These are phyloP conservation scores for Ceratobasidium theobromae DNA, from an alignment of 1,284 basidiomycete species.

Conservation along the genomic window DNA sequence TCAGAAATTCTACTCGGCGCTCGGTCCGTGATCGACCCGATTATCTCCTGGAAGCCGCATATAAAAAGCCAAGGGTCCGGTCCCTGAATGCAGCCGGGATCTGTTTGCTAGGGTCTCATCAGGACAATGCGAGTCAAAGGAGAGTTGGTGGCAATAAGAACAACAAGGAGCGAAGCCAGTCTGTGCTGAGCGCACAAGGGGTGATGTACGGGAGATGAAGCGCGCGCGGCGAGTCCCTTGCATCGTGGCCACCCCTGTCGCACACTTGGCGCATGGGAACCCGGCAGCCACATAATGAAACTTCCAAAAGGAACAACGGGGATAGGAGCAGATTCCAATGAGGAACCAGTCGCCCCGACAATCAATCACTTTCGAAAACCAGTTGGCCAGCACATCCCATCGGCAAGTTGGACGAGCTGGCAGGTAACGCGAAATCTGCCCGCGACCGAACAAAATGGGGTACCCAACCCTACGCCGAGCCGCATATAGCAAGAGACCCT, in stretches of 20 bases:
- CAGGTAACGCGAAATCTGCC: too few relatives aligned
- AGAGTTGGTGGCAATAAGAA: too few relatives aligned
- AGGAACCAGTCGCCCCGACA: neutral
- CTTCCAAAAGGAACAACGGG: neutral
- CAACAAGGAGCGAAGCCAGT: too few relatives aligned
- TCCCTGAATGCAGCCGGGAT: too few relatives aligned
- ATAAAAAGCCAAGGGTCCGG: neutral
- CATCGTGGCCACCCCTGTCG: neutral
- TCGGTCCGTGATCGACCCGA: slow-evolving; percentile 2
- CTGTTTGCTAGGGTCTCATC: too few relatives aligned
- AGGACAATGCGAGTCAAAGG: too few relatives aligned
- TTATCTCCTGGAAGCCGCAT: neutral
- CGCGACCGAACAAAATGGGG: too few relatives aligned
- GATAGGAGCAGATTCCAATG: slow-evolving; percentile 1
- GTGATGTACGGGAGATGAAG: neutral
- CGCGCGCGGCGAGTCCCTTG: too few relatives aligned
- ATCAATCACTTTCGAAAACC: neutral
- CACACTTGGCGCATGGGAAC: neutral
- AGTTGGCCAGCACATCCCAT: slow-evolving; percentile 10
- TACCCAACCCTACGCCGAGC: slow-evolving; percentile 1
- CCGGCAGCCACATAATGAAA: neutral
- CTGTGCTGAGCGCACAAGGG: too few relatives aligned
- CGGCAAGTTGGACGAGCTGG: too few relatives aligned
- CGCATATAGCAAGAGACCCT: slow-evolving; percentile 1
- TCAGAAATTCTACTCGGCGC: neutral